Percentiles rank a stretch among this genome's conserved stretches.
Evolutionary conservation across 306 rosid genomes (phyloP).

Genomic region (Citrullus colocynthis): DNA sequence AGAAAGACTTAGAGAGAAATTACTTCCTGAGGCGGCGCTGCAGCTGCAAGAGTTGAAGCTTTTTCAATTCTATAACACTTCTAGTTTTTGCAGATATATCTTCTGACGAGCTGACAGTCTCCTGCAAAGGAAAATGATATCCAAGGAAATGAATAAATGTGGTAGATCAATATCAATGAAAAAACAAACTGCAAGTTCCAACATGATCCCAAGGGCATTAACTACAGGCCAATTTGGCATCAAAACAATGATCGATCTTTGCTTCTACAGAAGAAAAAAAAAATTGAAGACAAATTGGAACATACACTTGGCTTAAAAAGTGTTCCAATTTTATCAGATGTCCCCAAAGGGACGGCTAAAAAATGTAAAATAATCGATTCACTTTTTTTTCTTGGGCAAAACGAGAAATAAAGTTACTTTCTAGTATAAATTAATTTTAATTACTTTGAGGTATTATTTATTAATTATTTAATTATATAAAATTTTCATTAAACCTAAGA

Average conservation of each 20-base stretch:
- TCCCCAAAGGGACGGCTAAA: no score
- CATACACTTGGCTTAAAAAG: background rate
- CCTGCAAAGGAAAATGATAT: conserved; percentile 30
- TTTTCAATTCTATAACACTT: conserved; percentile 97
- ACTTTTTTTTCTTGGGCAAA: no score
- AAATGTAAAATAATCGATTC: background rate
- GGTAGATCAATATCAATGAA: background rate
- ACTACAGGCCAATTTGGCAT: background rate
- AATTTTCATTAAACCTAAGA: no score
- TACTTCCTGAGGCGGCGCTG: conserved; percentile 95
- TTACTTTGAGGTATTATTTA: no score
- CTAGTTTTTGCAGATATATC: conserved; percentile 94
- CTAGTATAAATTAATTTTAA: no score
- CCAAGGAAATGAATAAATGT: background rate
- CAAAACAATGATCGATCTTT: background rate
- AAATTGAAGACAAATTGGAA: background rate
- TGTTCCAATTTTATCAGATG: no score
- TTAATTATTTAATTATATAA: no score
- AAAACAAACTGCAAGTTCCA: background rate
- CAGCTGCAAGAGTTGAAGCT: conserved; percentile 83
- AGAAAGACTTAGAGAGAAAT: conserved; percentile 4
- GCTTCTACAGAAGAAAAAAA: background rate
- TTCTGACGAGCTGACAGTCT: conserved; percentile 85
- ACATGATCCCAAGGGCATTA: background rate
- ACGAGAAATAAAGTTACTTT: no score